These are phyloP conservation scores for Blastomyces parvus DNA, from an alignment of 2,329 filamentous ascomycete genomes.

Conservation along the genomic window DNA sequence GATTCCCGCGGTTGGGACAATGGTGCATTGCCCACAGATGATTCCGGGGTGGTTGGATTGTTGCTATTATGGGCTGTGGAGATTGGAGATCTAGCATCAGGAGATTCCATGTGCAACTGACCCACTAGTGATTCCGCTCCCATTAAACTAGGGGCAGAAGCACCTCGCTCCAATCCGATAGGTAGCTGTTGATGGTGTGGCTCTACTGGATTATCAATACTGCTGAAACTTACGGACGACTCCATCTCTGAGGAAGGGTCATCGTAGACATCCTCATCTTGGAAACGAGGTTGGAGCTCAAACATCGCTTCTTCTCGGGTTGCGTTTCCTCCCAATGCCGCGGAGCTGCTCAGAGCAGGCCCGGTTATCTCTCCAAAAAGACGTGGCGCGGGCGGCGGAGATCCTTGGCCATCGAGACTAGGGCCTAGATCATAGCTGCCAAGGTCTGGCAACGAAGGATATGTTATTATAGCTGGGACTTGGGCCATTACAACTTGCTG, in stretches of 20 bases:
- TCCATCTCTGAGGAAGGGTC: conserved; percentile 27
- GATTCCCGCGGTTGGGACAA: background rate
- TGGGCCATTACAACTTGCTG: conserved; percentile 10
- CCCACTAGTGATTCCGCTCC: conserved; percentile 41
- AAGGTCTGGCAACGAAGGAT: conserved; percentile 36
- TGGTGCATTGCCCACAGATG: background rate
- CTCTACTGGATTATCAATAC: conserved; percentile 10
- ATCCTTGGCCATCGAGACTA: conserved; percentile 10
- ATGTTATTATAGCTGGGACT: conserved; percentile 26
- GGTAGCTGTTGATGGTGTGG: conserved; percentile 11
- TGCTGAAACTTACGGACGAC: conserved; percentile 9
- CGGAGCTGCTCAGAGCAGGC: conserved; percentile 47
- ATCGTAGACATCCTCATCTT: conserved; percentile 22
- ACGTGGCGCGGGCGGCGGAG: conserved; percentile 25
- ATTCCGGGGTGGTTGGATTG: conserved; percentile 21
- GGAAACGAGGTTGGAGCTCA: conserved; percentile 16
- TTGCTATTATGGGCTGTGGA: conserved; percentile 24
- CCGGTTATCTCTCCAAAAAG: conserved; percentile 54
- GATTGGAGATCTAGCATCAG: conserved; percentile 26
- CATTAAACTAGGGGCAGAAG: conserved; percentile 39
- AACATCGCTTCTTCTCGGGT: conserved; percentile 21
- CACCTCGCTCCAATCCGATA: conserved; percentile 23
- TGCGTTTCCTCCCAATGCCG: conserved; percentile 32
- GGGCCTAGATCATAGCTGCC: conserved; percentile 27
- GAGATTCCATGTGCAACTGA: conserved; percentile 40